These are phyloP conservation scores for Musa troglodytarum DNA, from an alignment of 176 grass and related monocot species.

Conservation along the genomic window DNA sequence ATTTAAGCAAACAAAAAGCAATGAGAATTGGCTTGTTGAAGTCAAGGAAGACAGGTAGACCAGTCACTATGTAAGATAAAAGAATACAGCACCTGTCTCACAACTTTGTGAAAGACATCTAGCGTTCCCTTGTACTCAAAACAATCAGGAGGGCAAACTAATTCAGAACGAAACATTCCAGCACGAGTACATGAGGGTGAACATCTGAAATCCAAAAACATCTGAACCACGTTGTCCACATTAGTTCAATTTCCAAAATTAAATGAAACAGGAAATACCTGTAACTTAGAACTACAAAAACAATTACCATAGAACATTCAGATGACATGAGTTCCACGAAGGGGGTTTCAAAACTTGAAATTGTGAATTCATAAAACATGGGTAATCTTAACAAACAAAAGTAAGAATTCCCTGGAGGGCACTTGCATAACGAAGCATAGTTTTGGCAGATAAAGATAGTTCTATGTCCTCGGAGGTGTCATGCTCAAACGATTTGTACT, in stretches of 20 bases:
- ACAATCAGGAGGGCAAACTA: constrained; percentile 66
- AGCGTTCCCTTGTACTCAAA: constrained; percentile 91
- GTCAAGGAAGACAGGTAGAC: neutral
- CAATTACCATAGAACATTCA: too few relatives aligned
- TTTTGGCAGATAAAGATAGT: too few relatives aligned
- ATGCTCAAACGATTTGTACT: too few relatives aligned
- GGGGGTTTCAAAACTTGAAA: too few relatives aligned
- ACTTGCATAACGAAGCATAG: too few relatives aligned
- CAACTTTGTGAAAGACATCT: constrained; percentile 83
- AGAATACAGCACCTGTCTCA: constrained; percentile 49
- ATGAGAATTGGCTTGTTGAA: neutral
- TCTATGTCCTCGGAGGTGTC: too few relatives aligned
- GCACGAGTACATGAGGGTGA: constrained; percentile 59
- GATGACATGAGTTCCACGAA: too few relatives aligned
- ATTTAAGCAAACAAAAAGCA: constrained; percentile 4
- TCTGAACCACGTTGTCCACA: constrained; percentile 30
- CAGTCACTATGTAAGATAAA: neutral
- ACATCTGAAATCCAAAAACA: constrained; percentile 68
- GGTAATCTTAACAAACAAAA: too few relatives aligned
- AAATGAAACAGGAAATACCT: neutral
- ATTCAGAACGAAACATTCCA: constrained; percentile 53
- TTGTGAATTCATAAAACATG: too few relatives aligned
- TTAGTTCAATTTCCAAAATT: constrained; percentile 10
- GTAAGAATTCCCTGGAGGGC: too few relatives aligned
- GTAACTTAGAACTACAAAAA: neutral